Conservation (phyloP, 1,284 basidiomycete species). For the Limonomyces culmigenus region DNA sequence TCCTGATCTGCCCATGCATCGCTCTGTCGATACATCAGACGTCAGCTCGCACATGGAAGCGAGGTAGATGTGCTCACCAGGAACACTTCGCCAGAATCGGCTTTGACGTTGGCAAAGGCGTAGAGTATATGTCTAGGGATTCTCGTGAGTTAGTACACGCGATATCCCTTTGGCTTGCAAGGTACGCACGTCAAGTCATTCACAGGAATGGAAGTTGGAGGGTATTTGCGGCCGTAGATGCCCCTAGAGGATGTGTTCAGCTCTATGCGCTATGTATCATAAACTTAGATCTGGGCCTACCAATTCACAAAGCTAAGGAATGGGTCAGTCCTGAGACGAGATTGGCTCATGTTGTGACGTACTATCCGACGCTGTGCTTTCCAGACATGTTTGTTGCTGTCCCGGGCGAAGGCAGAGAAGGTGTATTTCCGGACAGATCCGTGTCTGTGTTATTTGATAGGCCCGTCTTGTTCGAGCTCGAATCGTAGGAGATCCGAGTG, state of each 20-base stretch:
- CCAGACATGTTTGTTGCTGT: slow-evolving; percentile 19
- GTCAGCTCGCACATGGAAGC: too few relatives aligned
- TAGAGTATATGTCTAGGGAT: slow-evolving; percentile 56
- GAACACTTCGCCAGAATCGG: slow-evolving; percentile 71
- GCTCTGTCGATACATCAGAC: too few relatives aligned
- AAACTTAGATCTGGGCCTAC: slow-evolving; percentile 17
- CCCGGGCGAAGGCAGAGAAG: slow-evolving; percentile 8
- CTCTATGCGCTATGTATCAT: slow-evolving; percentile 1
- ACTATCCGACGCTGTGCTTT: slow-evolving; percentile 71
- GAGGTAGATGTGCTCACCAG: slow-evolving; percentile 16
- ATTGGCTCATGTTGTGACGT: slow-evolving; percentile 16
- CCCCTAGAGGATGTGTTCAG: slow-evolving; percentile 40
- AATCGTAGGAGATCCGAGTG: slow-evolving; percentile 5
- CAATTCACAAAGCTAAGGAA: slow-evolving; percentile 58
- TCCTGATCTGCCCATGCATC: slow-evolving; percentile 91
- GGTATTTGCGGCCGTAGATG: slow-evolving; percentile 86
- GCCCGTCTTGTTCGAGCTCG: slow-evolving; percentile 7
- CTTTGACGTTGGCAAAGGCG: slow-evolving; percentile 79
- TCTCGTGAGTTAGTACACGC: slow-evolving; percentile 1
- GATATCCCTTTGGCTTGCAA: neutral
- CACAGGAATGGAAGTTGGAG: slow-evolving; percentile 65
- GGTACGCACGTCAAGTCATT: slow-evolving; percentile 68
- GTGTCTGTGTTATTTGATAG: slow-evolving; percentile 9
- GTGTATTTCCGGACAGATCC: slow-evolving; percentile 6
- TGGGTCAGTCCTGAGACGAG: slow-evolving; percentile 3